Percentiles rank a stretch among this genome's conserved stretches.
phyloP scores from a whole-genome alignment of 345 rosid genomes.

The Rhizophora mangle region DNA sequence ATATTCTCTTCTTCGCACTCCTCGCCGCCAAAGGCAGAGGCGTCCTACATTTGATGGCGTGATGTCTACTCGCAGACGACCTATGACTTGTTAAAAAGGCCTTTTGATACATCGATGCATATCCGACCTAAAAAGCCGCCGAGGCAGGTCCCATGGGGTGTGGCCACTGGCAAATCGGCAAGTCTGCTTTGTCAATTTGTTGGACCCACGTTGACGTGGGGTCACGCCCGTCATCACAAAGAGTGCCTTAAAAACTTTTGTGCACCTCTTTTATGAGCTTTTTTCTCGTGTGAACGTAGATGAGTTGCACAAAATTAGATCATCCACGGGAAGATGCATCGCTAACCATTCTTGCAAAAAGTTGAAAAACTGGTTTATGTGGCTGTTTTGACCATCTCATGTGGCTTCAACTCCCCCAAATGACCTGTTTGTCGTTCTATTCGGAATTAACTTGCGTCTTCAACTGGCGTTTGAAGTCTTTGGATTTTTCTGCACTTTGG shows the following conservation, averaged over 20 bases:
- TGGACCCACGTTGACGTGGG: constrained; percentile 15
- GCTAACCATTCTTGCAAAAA: too few relatives aligned
- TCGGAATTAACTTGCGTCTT: neutral
- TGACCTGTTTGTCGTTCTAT: constrained; percentile 29
- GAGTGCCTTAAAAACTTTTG: neutral
- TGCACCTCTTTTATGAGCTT: neutral
- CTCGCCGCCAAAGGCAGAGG: constrained; percentile 22
- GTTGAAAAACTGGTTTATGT: neutral
- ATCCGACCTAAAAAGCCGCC: constrained; percentile 48
- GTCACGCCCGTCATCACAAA: constrained; percentile 14
- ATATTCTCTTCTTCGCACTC: constrained; percentile 37
- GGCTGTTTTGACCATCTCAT: constrained; percentile 4
- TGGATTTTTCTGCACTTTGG: neutral
- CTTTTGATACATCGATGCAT: constrained; percentile 20
- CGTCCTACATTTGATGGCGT: constrained; percentile 44
- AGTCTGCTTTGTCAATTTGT: constrained; percentile 17
- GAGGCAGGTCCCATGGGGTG: constrained; percentile 18
- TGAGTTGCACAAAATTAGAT: neutral
- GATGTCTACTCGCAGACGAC: constrained; percentile 47
- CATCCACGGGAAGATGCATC: too few relatives aligned
- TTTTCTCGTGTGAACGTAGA: constrained; percentile 6
- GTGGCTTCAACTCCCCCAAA: constrained; percentile 26
- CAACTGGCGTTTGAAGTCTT: neutral
- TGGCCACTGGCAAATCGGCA: constrained; percentile 25
- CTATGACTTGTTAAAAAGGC: neutral